Evolutionary conservation across 2,329 filamentous ascomycete species (phyloP), one percentile per base, ranked within the genome.

Genomic region (Byssoonygena ceratinophila): DNA sequence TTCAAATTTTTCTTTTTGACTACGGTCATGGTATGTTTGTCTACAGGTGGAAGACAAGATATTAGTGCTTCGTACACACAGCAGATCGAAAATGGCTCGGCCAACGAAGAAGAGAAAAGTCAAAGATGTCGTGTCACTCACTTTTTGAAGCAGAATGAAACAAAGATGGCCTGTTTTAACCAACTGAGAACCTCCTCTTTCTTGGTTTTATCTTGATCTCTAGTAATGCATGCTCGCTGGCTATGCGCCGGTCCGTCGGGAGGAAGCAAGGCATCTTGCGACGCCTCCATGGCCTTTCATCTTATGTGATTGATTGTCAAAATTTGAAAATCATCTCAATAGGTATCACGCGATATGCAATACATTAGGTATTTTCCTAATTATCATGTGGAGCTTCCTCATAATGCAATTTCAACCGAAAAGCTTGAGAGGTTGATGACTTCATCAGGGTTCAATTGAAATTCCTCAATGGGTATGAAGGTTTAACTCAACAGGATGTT

Each of bases 371-470:
- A 41, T 23, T 5, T 7, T 9, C 7, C 16, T 4, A 39, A 3
- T 39, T 39, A 5, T 3, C 3, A 20, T 22, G 4, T 23, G 2
- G 12, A 9, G 25, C 18, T 44, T 16, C 23, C 29, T 44, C 9
- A 44, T 22, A 8, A 1, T 25, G 22, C 12, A 4, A 9, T 11
- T 5, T 11, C 20, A 41, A 12, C 39, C 14, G 16, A 14, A 20
- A 45, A 31, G 25, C 18, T 45, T 20, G 27, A 12, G 6, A 23
- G 22, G 11, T 47, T 46, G 25, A 47, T 47, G 45, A 47, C 45
- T 47, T 47, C 45, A 47, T 47, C 45, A 37, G n/a, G 16, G 12
- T 44, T 37, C 20, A 23, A 37, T 47, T 36, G 31, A 36, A 31
- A 16, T 37, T 16, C 16, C 29, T 12, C 3, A 18, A 20, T 46